phyloP scores from a whole-genome alignment of 2,329 filamentous ascomycete genomes.

The Hymenoscyphus linearis region DNA sequence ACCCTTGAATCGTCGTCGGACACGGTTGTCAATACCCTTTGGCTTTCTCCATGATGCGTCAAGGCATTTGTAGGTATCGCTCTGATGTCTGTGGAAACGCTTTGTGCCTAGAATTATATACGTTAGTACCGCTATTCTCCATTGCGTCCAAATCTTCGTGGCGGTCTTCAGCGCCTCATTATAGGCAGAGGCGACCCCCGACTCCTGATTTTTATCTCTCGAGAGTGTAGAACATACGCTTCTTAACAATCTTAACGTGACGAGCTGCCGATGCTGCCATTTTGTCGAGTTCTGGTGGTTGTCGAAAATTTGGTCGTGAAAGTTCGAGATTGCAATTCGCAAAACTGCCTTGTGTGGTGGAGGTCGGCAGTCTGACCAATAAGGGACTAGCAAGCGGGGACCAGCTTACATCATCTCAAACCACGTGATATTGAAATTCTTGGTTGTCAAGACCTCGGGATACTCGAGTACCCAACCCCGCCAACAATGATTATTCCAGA shows the following conservation, averaged over 20 bases:
- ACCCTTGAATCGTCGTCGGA: constrained; percentile 95
- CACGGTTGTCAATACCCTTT: constrained; percentile 99
- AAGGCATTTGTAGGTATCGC: constrained; percentile 92
- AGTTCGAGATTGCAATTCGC: not conserved
- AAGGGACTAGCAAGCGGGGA: not conserved
- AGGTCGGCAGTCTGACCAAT: constrained; percentile 2
- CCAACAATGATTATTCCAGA: not conserved
- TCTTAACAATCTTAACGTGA: constrained; percentile 99
- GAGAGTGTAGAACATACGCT: constrained; percentile 67
- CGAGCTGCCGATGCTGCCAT: constrained; percentile 99
- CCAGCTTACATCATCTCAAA: too few species aligned
- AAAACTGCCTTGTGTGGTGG: not conserved
- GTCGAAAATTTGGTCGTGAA: constrained; percentile 11
- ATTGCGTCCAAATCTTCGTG: not conserved
- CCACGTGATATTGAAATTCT: too few species aligned
- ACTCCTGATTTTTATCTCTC: not conserved
- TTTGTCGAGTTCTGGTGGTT: constrained; percentile 13
- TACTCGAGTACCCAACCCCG: too few species aligned
- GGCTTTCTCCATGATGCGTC: constrained; percentile 94
- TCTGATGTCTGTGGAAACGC: constrained; percentile 96
- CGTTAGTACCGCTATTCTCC: constrained; percentile 7
- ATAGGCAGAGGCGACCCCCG: not conserved
- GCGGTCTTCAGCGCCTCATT: not conserved
- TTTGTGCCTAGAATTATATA: constrained; percentile 62
- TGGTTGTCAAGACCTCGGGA: too few species aligned